Conservation (phyloP, 2,329 filamentous ascomycete species). For the Epicoccum nigrum region DNA sequence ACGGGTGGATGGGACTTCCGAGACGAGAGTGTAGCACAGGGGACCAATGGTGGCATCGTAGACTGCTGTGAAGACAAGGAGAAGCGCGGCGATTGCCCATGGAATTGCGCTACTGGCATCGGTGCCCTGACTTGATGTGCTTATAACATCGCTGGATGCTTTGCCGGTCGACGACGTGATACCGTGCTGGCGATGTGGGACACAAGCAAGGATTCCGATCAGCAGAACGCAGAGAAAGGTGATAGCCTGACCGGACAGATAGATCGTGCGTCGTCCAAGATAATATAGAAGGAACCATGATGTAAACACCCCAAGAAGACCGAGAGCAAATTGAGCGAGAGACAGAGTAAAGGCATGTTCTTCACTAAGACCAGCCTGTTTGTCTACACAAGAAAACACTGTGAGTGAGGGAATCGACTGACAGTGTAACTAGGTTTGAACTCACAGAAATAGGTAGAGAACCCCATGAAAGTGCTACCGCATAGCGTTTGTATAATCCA, state of each 20-base stretch:
- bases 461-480: conserved; percentile 31
- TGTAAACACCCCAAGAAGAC: conserved; percentile 64
- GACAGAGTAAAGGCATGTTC: conserved; percentile 72
- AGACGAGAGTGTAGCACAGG: conserved; percentile 71
- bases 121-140: no score
- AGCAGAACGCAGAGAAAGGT: conserved; percentile 70
- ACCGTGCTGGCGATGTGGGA: neutral
- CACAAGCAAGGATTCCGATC: conserved; percentile 72
- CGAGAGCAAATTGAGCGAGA: conserved; percentile 53
- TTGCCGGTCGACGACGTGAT: neutral
- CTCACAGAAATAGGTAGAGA: conserved; percentile 50
- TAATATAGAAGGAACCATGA: conserved; percentile 80
- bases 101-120: neutral
- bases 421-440: no score
- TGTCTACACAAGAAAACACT: conserved; percentile 4
- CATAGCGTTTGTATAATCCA: conserved; percentile 51
- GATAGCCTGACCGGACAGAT: conserved; percentile 67
- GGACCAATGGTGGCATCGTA: conserved; percentile 26
- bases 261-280: conserved; percentile 75
- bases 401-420: no score
- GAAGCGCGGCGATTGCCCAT: conserved; percentile 16
- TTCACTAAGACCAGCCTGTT: conserved; percentile 22
- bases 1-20: conserved; percentile 78
- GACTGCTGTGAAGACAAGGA: conserved; percentile 18
- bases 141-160: neutral